Conservation (phyloP, 805 yeast genomes). For the Metschnikowia corniflorae region DNA sequence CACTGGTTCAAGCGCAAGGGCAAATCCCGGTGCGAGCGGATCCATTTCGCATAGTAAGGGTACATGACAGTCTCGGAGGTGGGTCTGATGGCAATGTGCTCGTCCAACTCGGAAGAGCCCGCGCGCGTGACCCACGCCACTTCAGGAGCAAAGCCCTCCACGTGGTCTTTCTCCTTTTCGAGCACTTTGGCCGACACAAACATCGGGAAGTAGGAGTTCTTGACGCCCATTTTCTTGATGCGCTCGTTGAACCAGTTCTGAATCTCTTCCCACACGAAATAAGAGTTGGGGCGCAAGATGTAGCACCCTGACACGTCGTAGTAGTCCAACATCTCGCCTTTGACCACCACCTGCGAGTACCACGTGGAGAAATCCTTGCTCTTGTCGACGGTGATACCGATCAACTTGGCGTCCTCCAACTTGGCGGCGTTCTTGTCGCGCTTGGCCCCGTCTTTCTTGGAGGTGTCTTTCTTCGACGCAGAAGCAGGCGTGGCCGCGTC, state of each 20-base stretch:
- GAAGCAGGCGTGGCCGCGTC: slow-evolving; percentile 33
- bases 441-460: slow-evolving; percentile 30
- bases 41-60: slow-evolving; percentile 99
- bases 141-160: slow-evolving; percentile 99
- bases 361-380: slow-evolving; percentile 89
- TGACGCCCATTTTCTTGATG: slow-evolving; percentile 87
- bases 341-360: slow-evolving; percentile 95
- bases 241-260: slow-evolving; percentile 79
- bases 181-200: slow-evolving; percentile 89
- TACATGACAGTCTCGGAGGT: slow-evolving; percentile 99
- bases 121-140: slow-evolving; percentile 99
- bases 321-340: slow-evolving; percentile 98
- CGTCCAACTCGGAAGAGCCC: slow-evolving; percentile 90
- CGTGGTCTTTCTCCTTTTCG: slow-evolving; percentile 97
- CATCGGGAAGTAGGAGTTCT: slow-evolving; percentile 97
- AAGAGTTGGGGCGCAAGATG: slow-evolving; percentile 94
- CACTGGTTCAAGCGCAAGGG: slow-evolving; percentile 97
- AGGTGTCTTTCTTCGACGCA: slow-evolving; percentile 19
- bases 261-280: slow-evolving; percentile 90
- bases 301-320: slow-evolving; percentile 99
- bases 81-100: slow-evolving; percentile 98
- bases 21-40: slow-evolving; percentile 95
- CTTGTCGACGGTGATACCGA: slow-evolving; percentile 95
- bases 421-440: slow-evolving; percentile 48
- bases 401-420: slow-evolving; percentile 80